These are phyloP conservation scores for Backusella liffmaniae DNA, from an alignment of 192 early-diverging fungal species.

Conservation along the genomic window DNA sequence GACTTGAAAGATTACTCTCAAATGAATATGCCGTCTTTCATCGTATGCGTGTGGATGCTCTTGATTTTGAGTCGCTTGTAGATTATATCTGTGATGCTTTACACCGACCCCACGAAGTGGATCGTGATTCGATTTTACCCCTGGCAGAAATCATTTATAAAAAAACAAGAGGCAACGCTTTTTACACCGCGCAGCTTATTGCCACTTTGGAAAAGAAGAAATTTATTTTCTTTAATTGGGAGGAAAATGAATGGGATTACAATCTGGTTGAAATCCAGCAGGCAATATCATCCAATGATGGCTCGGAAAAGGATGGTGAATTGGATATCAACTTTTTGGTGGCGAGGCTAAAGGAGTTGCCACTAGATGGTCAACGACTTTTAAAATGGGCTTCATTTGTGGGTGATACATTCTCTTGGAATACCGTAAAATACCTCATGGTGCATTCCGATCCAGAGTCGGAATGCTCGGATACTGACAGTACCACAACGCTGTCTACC, in stretches of 20 bases:
- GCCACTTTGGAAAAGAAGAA: constrained; percentile 27
- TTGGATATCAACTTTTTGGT: constrained; percentile 26
- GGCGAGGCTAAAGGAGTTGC: constrained; percentile 18
- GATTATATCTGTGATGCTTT: constrained; percentile 26
- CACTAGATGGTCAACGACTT: constrained; percentile 28
- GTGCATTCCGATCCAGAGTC: constrained; percentile 22
- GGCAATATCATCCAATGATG: constrained; percentile 14
- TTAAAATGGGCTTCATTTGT: constrained; percentile 37
- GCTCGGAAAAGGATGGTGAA: constrained; percentile 16
- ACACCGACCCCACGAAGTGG: constrained; percentile 10
- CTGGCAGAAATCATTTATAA: constrained; percentile 27
- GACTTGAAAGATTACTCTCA: constrained; percentile 9
- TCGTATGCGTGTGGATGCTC: constrained; percentile 20
- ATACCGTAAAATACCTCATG: constrained; percentile 32
- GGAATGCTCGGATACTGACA: constrained; percentile 16
- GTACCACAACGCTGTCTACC: background rate
- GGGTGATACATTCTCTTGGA: constrained; percentile 35
- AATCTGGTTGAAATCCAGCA: constrained; percentile 24
- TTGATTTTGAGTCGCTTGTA: constrained; percentile 24
- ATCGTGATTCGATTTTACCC: constrained; percentile 19
- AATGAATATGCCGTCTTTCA: constrained; percentile 15
- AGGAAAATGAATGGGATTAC: constrained; percentile 35
- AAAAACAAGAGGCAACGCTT: constrained; percentile 34
- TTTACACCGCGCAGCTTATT: constrained; percentile 29
- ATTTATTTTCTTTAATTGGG: constrained; percentile 36